Conservation (phyloP, 2,329 filamentous ascomycete species). For the Coniochaeta pulveracea region DNA sequence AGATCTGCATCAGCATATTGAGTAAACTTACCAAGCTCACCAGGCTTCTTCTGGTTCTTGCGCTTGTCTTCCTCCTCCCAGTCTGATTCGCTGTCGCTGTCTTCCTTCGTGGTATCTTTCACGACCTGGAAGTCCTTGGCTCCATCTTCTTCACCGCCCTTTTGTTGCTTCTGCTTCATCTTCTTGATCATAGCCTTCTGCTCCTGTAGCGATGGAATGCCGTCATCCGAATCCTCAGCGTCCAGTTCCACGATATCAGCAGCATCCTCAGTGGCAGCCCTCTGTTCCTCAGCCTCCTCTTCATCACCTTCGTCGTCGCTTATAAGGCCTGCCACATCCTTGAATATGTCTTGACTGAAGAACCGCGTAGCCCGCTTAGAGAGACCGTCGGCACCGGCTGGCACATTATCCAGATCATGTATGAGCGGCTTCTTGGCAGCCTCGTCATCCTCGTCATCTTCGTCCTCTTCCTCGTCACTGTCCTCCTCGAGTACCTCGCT, state of each 20-base stretch:
- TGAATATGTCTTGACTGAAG: slow-evolving; percentile 92
- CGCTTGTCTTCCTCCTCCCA: slow-evolving; percentile 59
- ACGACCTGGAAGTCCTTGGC: slow-evolving; percentile 17
- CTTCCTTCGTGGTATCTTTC: slow-evolving; percentile 20
- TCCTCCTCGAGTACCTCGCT: slow-evolving; percentile 48
- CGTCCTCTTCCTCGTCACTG: slow-evolving; percentile 48
- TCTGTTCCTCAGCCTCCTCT: slow-evolving; percentile 24
- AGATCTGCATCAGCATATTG: neutral
- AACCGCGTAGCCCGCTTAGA: slow-evolving; percentile 80
- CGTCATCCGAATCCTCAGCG: slow-evolving; percentile 25
- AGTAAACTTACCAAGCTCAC: slow-evolving; percentile 26
- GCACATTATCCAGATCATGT: slow-evolving; percentile 48
- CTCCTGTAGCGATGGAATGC: slow-evolving; percentile 8
- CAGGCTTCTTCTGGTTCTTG: slow-evolving; percentile 49
- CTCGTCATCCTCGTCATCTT: slow-evolving; percentile 41
- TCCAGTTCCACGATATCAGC: slow-evolving; percentile 18
- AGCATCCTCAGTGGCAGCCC: slow-evolving; percentile 27
- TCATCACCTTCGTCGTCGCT: slow-evolving; percentile 27
- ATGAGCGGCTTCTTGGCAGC: slow-evolving; percentile 37
- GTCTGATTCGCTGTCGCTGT: slow-evolving; percentile 24
- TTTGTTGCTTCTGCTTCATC: slow-evolving; percentile 15
- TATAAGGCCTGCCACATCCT: slow-evolving; percentile 60
- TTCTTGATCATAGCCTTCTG: slow-evolving; percentile 17
- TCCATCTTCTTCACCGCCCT: slow-evolving; percentile 18
- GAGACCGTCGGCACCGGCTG: slow-evolving; percentile 44